A percentile compares a stretch with the other conserved stretches of the same genome.
phyloP scores from a whole-genome alignment of 257 asterid species.

The Solanum habrochaites region DNA sequence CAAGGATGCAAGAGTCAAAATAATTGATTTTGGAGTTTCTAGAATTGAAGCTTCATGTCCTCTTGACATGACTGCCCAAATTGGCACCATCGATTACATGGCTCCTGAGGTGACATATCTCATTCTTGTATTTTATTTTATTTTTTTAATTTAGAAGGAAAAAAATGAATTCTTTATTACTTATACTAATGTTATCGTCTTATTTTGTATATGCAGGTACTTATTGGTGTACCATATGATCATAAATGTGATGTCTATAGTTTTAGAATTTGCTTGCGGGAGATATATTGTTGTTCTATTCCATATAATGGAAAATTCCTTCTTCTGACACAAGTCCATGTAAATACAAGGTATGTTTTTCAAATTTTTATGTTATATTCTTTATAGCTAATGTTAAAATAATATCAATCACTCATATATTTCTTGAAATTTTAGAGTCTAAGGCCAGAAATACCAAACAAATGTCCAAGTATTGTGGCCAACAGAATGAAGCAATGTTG shows the following conservation, averaged over 20 bases:
- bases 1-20: not conserved
- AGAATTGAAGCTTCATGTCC: not conserved
- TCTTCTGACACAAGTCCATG: not conserved
- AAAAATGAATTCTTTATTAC: not conserved
- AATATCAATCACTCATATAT: not conserved
- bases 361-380: not conserved
- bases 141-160: not conserved
- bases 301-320: not conserved
- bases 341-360: not conserved
- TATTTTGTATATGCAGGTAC: not conserved
- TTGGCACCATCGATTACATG: constrained; percentile 11
- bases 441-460: not conserved
- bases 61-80: not conserved
- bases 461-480: constrained; percentile 6
- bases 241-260: constrained; percentile 21
- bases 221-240: not conserved
- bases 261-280: constrained; percentile 21
- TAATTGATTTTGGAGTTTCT: constrained; percentile 12
- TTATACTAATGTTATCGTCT: not conserved
- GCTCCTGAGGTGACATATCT: constrained; percentile 11
- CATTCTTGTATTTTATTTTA: no score
- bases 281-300: not conserved
- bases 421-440: not conserved
- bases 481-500: constrained; percentile 13
- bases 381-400: not conserved